A percentile compares a stretch with the other conserved stretches of the same genome.
phyloP scores from a whole-genome alignment of 768 basidiomycete species.

The Lactifluus volemus region DNA sequence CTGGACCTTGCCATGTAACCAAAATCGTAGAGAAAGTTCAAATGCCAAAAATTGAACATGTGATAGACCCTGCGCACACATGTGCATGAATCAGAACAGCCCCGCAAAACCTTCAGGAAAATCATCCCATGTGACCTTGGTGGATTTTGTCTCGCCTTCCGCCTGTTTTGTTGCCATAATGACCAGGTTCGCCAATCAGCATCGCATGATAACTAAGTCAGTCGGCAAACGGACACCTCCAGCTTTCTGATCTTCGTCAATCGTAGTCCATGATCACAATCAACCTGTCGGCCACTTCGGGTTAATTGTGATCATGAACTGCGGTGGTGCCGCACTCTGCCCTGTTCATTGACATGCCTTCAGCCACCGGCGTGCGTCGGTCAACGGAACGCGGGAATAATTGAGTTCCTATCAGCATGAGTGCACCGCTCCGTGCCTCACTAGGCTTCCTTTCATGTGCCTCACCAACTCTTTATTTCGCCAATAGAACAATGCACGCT shows the following conservation, averaged over 20 bases:
- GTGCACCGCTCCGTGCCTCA: not conserved
- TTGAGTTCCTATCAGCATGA: not conserved
- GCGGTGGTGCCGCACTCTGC: not conserved
- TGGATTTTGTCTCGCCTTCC: too few species aligned
- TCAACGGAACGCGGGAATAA: not conserved
- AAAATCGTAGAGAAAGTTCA: not conserved
- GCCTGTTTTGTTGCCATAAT: too few species aligned
- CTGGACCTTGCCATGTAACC: not conserved
- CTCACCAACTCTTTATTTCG: not conserved
- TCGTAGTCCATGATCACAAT: not conserved
- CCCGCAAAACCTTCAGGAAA: not conserved
- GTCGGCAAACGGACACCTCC: too few species aligned
- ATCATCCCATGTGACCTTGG: not conserved
- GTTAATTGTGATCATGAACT: not conserved
- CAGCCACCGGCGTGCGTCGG: not conserved
- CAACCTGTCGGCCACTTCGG: not conserved
- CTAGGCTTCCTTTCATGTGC: not conserved
- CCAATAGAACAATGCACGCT: too few species aligned
- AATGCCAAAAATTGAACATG: not conserved
- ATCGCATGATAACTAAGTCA: too few species aligned
- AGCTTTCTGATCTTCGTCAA: not conserved
- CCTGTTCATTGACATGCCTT: not conserved
- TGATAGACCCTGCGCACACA: not conserved
- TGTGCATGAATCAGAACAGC: not conserved
- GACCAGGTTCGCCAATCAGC: too few species aligned